Evolutionary conservation across 2,329 filamentous ascomycete genomes (phyloP), one percentile per base, ranked within the genome.

Genomic region (Fusarium decemcellulare): DNA sequence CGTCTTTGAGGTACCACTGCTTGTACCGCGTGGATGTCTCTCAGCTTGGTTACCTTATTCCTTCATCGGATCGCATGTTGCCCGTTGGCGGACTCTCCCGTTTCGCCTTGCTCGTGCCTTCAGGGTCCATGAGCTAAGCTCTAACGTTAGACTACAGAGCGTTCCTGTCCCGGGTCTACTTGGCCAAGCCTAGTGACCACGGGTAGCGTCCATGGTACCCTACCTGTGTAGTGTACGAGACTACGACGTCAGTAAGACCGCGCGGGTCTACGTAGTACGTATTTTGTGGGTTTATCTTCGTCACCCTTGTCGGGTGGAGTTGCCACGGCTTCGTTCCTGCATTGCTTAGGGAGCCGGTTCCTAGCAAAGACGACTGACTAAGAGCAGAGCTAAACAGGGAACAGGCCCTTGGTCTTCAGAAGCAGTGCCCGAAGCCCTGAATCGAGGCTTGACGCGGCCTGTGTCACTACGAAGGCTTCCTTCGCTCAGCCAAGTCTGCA

Each of bases 241-340:
- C 48, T 51, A 67, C 66, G 59, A 71, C 66, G 67, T 72, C 69
- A 72, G 62, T 63, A 58, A 59, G 59, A 40, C 57, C 55, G 59
- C 55, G 55, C 51, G 43, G 46, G 61, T 36, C 37, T 53, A 30
- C 30, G 23, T 16, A 23, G 50, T 66, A 66, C 61, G 63, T 56
- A 64, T 56, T 64, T 63, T 53, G 60, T 71, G 65, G 70, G 55
- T 61, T 66, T 44, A 44, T 57, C 63, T 44, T 72, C 60, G 61
- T 59, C 59, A 66, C 56, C 64, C 63, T 47, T 48, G 59, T 58
- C 39, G 58, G 59, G 68, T 64, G 65, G 64, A 72, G 63, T 66
- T 65, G 63, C 59, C 70, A 63, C 55, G 61, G 60, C 71, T 72
- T 74, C 53, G 73, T 75, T 75, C 73, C 73, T 75, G 73, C 73